Base-by-base conservation (phyloP, 306 rosid genomes). In the Sphenostylis stenocarpa region DNA sequence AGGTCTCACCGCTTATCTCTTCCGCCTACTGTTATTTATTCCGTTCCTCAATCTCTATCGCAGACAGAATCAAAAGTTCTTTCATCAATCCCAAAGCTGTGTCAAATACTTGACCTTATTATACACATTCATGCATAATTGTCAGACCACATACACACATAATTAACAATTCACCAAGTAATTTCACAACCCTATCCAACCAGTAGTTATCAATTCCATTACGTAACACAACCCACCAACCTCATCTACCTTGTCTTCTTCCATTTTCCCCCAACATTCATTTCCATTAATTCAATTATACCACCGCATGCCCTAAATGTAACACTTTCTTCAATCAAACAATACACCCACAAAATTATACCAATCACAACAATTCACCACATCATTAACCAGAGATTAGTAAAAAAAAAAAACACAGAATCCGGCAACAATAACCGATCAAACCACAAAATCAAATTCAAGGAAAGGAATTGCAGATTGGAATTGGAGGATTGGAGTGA, bases 141-240 rank as follows among this genome's bases (percentile, higher is more conserved):
- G 76, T 78, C 77, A 67, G 60, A 66, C 4, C 48, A 67, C 36
- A 53, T 0, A 53, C 11, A 2, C 66, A 53, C 3, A 62, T 34
- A 73, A 16, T 21, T 10, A 34, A 43, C 29, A 44, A 64, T 55
- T 63, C 24, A 71, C 61, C 0, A 8, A 13, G 67, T 62, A 69
- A 39, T 51, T 60, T 76, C n/a, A 20, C n/a, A 41, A 67, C 48
- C 56, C 84, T 64, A 44, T 73, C 66, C 43, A 65, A 62, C 4
- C 34, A 48, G 49, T 15, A 65, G 75, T 69, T 23, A 19, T 75
- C 29, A 39, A 84, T 70, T 80, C 78, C 81, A 75, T 62, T 39
- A 79, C 84, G 84, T 53, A 75, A 84, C 84, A 19, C 29, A 19
- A 75, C 24, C 79, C 75, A 84, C 84, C 87, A 70, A 83, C 79